Evolutionary conservation across 352 stramenopile species (phyloP), one percentile per base, ranked within the genome.

Genomic region (Globisporangium yorkense): DNA sequence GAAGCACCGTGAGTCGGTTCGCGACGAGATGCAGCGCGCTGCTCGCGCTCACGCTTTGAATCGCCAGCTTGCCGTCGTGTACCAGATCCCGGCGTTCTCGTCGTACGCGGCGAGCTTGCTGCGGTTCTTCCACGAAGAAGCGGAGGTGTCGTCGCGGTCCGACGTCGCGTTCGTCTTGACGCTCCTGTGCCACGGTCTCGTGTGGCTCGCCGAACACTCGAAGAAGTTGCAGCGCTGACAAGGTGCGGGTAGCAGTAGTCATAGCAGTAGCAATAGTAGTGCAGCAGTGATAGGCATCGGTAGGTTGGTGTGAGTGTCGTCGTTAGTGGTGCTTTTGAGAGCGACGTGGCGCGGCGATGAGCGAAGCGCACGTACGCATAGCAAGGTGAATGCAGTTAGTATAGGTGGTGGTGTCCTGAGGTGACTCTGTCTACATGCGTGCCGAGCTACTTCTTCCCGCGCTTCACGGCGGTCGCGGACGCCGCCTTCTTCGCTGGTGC

Each of bases 121-220:
- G 57, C 79, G 81, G 45, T 89, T 89, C 59, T 89, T 88, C 51
- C 81, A 91, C 60, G 70, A 90, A 54, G 75, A 87, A 56, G 80
- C 83, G 0, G 83, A 91, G 59, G 74, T 74, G 54, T 88, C 83
- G 13, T 75, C 74, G 5, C 75, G 83, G 15, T 83, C 80, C 18
- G 79, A 92, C 63, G 80, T 92, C 8, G 80, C 83, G 20, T 90
- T 91, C 50, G 70, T 91, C 33, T 66, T 92, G 48, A 87, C 83
- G 27, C 70, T 92, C 65, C 71, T 92, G 3, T 92, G 83, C 58
- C 83, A 92, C 60, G 81, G 83, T 5, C 74, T 92, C 43, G 79
- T 91, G 40, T 92, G 83, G 83, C 66, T 92, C 31, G 81, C 83
- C 12, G 79, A 89, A 57, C 80, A 85, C 61, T 92, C 80, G 0